A percentile compares a stretch with the other conserved stretches of the same genome.
Evolutionary conservation across 176 grass and related monocot genomes (phyloP).

Genomic region (Rhipidocladum racemiflorum): DNA sequence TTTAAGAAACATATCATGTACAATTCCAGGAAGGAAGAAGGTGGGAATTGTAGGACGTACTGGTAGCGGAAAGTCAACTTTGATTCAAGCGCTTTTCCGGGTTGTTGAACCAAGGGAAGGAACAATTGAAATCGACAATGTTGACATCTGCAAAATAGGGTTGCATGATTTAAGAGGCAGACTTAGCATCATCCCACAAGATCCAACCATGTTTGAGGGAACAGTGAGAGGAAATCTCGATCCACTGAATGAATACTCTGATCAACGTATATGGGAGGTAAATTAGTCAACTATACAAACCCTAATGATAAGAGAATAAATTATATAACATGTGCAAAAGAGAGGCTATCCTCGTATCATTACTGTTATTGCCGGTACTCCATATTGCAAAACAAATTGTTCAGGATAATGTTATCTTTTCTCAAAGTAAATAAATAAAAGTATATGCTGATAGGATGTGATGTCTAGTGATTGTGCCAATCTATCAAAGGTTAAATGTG

Average conservation of each 20-base stretch:
- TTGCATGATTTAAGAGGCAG: slow-evolving; percentile 81
- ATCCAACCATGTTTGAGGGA: slow-evolving; percentile 88
- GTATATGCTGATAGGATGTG: not conserved
- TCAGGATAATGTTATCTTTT: not conserved
- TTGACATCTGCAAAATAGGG: slow-evolving; percentile 87
- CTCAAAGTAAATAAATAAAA: not conserved
- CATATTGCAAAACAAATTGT: not conserved
- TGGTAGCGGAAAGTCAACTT: slow-evolving; percentile 86
- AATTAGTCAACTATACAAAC: slow-evolving; percentile 30
- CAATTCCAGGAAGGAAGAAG: slow-evolving; percentile 89
- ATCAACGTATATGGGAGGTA: slow-evolving; percentile 90
- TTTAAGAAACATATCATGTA: slow-evolving; percentile 79
- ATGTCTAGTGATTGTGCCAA: not conserved
- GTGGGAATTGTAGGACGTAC: slow-evolving; percentile 91
- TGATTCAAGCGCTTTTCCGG: slow-evolving; percentile 85
- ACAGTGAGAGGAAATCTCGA: slow-evolving; percentile 89
- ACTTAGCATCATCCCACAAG: slow-evolving; percentile 94
- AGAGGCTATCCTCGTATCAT: not conserved
- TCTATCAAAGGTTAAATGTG: not conserved
- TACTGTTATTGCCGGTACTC: not conserved
- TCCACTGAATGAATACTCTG: slow-evolving; percentile 74
- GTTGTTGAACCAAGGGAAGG: slow-evolving; percentile 80
- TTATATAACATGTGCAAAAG: no score
- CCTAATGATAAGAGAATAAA: no score
- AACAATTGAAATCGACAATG: slow-evolving; percentile 73